Conservation (phyloP, 306 rosid genomes). For the Ceratonia siliqua region DNA sequence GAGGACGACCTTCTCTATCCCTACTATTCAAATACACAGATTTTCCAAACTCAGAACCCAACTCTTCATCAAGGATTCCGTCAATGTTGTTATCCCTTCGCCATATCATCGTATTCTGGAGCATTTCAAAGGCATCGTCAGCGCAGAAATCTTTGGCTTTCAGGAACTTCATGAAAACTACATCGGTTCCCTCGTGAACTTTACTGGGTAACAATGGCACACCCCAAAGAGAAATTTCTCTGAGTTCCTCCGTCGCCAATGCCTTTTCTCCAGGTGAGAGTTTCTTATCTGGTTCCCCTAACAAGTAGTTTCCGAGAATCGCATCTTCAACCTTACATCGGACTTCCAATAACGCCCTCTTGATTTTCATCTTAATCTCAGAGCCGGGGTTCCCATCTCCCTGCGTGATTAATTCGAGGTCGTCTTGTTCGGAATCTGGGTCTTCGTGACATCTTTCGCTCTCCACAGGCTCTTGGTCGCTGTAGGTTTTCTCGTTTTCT, state of each 20-base stretch:
- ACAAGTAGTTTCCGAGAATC: slow-evolving; percentile 59
- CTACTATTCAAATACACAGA: slow-evolving; percentile 35
- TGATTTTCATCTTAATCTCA: slow-evolving; percentile 48
- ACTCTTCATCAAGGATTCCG: slow-evolving; percentile 46
- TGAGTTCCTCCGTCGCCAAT: slow-evolving; percentile 30
- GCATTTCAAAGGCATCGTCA: slow-evolving; percentile 70
- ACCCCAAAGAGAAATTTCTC: slow-evolving; percentile 69
- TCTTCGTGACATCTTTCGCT: not conserved
- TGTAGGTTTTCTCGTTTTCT: slow-evolving; percentile 1
- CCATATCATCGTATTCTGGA: slow-evolving; percentile 65
- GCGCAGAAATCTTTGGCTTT: slow-evolving; percentile 68
- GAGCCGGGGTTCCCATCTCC: slow-evolving; percentile 14
- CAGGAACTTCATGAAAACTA: slow-evolving; percentile 67
- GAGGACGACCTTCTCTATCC: slow-evolving; percentile 73
- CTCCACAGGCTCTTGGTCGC: not conserved
- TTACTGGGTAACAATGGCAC: slow-evolving; percentile 83
- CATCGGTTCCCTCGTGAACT: slow-evolving; percentile 70
- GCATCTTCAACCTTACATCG: slow-evolving; percentile 73
- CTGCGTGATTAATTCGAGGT: not conserved
- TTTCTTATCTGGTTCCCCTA: slow-evolving; percentile 38
- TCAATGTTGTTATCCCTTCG: slow-evolving; percentile 47
- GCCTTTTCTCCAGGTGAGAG: not conserved
- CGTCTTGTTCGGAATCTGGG: slow-evolving; percentile 36
- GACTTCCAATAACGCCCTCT: slow-evolving; percentile 58
- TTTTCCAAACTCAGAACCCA: slow-evolving; percentile 41